A percentile compares a stretch with the other conserved stretches of the same genome.
phyloP scores from a whole-genome alignment of 805 yeast species.

The Soucietia sequanensis region DNA sequence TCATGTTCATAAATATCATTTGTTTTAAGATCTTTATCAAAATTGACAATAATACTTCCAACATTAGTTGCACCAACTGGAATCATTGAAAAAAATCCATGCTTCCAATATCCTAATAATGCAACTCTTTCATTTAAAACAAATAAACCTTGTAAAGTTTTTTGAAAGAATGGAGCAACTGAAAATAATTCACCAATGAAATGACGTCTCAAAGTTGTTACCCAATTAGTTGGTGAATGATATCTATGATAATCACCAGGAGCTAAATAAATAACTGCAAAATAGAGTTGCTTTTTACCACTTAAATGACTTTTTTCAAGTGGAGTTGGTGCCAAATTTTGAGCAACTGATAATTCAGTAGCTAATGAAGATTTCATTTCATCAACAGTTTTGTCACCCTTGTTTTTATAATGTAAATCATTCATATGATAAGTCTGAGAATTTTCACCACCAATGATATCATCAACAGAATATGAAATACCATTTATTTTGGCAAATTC shows the following conservation, averaged over 20 bases:
- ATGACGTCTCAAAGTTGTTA: slow-evolving; percentile 87
- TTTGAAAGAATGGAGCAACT: slow-evolving; percentile 96
- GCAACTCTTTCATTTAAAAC: slow-evolving; percentile 95
- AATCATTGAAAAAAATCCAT: slow-evolving; percentile 97
- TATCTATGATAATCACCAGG: slow-evolving; percentile 98
- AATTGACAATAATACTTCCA: slow-evolving; percentile 88
- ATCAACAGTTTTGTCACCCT: slow-evolving; percentile 63
- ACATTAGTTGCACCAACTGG: slow-evolving; percentile 99
- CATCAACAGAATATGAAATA: slow-evolving; percentile 67
- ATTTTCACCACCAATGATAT: slow-evolving; percentile 57
- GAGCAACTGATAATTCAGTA: slow-evolving; percentile 39
- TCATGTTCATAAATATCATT: slow-evolving; percentile 66
- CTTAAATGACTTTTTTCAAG: slow-evolving; percentile 27
- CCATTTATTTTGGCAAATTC: slow-evolving; percentile 81
- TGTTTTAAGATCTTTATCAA: slow-evolving; percentile 86
- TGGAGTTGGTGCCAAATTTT: slow-evolving; percentile 37
- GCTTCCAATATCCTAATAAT: slow-evolving; percentile 89
- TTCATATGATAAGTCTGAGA: slow-evolving; percentile 43
- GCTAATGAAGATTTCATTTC: slow-evolving; percentile 30
- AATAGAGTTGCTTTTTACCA: slow-evolving; percentile 62
- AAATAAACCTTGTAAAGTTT: slow-evolving; percentile 79
- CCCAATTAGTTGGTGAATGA: slow-evolving; percentile 97
- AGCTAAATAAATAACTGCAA: slow-evolving; percentile 90
- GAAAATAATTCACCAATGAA: slow-evolving; percentile 94
- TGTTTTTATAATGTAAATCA: slow-evolving; percentile 51